Conservation (phyloP, 495 filamentous ascomycete genomes). For the Penicillium cosmopolitanum region DNA sequence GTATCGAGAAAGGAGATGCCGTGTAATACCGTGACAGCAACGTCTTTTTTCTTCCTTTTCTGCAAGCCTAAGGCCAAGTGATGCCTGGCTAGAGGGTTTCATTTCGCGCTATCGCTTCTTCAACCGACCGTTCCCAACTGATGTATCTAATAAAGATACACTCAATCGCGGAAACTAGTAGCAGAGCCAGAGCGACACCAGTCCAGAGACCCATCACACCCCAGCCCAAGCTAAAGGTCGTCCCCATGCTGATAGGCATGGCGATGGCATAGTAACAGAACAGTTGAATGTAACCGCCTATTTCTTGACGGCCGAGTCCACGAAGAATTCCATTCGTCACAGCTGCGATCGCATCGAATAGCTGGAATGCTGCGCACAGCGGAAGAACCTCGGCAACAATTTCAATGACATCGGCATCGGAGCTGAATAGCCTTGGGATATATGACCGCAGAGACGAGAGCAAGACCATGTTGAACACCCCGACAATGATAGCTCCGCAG, state of each 20-base stretch:
- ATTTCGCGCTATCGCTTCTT: slow-evolving; percentile 73
- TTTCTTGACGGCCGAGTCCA: slow-evolving; percentile 81
- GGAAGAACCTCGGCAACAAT: slow-evolving; percentile 75
- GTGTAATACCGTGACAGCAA: too few relatives aligned
- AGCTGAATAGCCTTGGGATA: slow-evolving; percentile 79
- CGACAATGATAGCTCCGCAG: slow-evolving; percentile 65
- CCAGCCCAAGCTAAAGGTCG: slow-evolving; percentile 74
- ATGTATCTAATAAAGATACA: slow-evolving; percentile 64
- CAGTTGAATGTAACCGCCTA: slow-evolving; percentile 86
- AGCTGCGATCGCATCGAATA: slow-evolving; percentile 79
- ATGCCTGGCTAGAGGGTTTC: slow-evolving; percentile 48
- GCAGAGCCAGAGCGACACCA: slow-evolving; percentile 72
- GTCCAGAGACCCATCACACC: slow-evolving; percentile 78
- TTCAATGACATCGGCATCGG: slow-evolving; percentile 75
- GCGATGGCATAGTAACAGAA: slow-evolving; percentile 84
- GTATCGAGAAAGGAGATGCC: too few relatives aligned
- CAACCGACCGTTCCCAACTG: slow-evolving; percentile 75
- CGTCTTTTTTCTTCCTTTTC: neutral
- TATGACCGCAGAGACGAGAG: slow-evolving; percentile 64
- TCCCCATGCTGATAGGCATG: slow-evolving; percentile 79
- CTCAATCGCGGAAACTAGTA: slow-evolving; percentile 67
- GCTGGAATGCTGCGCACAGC: slow-evolving; percentile 81
- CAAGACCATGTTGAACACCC: slow-evolving; percentile 73
- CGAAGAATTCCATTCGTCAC: slow-evolving; percentile 82
- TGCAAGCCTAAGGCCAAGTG: neutral